A percentile compares a stretch with the other conserved stretches of the same genome.
Conservation (phyloP, 805 yeast genomes). For the Metschnikowia lachancei region DNA sequence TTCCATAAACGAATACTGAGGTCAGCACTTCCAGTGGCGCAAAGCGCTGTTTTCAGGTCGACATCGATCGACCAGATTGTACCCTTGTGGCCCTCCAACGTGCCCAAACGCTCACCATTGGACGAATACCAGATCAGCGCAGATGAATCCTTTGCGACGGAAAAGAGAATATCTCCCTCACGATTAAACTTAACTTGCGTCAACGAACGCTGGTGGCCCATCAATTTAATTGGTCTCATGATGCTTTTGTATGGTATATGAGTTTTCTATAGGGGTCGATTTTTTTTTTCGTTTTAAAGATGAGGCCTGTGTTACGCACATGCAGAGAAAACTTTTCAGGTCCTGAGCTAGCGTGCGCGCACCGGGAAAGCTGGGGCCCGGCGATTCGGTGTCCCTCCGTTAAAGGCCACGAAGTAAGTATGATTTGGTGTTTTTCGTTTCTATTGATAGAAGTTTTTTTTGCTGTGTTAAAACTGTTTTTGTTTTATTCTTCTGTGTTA, state of each 20-base stretch:
- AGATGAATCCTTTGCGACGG: conserved; percentile 86
- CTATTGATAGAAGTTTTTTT: too few relatives aligned
- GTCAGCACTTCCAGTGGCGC: conserved; percentile 91
- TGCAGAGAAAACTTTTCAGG: conserved; percentile 6
- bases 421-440: too few relatives aligned
- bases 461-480: too few relatives aligned
- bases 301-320: background rate
- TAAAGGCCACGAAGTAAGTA: too few relatives aligned
- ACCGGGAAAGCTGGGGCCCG: conserved; percentile 1
- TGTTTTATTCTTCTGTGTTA: background rate
- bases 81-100: conserved; percentile 82
- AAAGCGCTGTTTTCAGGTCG: conserved; percentile 61
- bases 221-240: conserved; percentile 57
- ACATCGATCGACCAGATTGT: conserved; percentile 93
- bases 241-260: background rate
- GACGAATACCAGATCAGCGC: conserved; percentile 93
- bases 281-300: background rate
- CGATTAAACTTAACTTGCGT: conserved; percentile 94
- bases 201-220: conserved; percentile 97
- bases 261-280: too few relatives aligned
- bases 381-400: too few relatives aligned
- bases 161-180: conserved; percentile 91
- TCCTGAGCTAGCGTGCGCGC: conserved; percentile 5
- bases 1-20: conserved; percentile 82
- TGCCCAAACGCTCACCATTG: conserved; percentile 96